These are phyloP conservation scores for Parmelia sp. DNA, from an alignment of 495 filamentous ascomycete genomes.

Conservation along the genomic window DNA sequence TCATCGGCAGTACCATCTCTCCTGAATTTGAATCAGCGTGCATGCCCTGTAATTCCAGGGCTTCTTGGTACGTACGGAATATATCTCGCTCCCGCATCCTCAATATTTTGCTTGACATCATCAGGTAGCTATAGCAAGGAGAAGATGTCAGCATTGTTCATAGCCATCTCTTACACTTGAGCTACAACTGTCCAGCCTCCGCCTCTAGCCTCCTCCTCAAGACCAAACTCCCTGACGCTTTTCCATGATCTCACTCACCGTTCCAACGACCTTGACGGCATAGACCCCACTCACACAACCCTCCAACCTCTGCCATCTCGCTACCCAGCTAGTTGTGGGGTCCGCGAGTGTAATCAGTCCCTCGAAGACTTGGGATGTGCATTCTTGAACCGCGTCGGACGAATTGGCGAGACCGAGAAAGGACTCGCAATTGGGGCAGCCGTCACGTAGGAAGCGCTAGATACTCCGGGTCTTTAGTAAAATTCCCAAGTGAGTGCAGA, in stretches of 20 bases:
- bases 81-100: slow-evolving; percentile 64
- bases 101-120: slow-evolving; percentile 57
- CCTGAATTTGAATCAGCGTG: slow-evolving; percentile 25
- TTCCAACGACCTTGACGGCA: slow-evolving; percentile 84
- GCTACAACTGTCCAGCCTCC: background rate
- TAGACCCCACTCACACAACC: slow-evolving; percentile 81
- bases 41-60: background rate
- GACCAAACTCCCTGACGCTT: background rate
- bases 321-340: slow-evolving; percentile 77
- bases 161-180: background rate
- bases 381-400: slow-evolving; percentile 75
- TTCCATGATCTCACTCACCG: slow-evolving; percentile 38
- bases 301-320: slow-evolving; percentile 89
- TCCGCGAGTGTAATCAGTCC: slow-evolving; percentile 78
- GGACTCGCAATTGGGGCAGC: slow-evolving; percentile 94
- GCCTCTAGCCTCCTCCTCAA: background rate
- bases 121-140: slow-evolving; percentile 45
- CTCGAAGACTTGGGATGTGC: slow-evolving; percentile 92
- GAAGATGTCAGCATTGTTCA: slow-evolving; percentile 3
- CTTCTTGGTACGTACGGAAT: slow-evolving; percentile 47
- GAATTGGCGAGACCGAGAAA: slow-evolving; percentile 76
- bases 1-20: slow-evolving; percentile 48
- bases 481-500: background rate
- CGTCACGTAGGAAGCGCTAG: slow-evolving; percentile 72
- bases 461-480: slow-evolving; percentile 6